Percentiles rank a stretch among this genome's conserved stretches.
Conservation (phyloP, 2,329 filamentous ascomycete species). For the Penicillium sp. region DNA sequence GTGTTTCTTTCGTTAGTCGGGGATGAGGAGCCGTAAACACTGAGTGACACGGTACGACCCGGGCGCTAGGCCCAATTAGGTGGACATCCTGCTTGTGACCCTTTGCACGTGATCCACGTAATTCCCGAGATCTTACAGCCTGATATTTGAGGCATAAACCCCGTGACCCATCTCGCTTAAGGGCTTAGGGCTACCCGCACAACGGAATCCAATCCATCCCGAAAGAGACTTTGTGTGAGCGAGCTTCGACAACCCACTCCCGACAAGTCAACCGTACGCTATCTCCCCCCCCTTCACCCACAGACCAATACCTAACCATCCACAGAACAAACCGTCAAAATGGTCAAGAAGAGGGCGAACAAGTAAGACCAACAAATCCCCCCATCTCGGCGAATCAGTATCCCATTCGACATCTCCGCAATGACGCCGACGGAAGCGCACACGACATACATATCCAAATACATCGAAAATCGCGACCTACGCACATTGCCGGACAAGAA, state of each 20-base stretch:
- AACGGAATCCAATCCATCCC: conserved; percentile 39
- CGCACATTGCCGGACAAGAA: conserved; percentile 23
- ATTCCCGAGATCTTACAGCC: background rate
- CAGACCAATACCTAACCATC: conserved; percentile 32
- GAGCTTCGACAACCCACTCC: conserved; percentile 42
- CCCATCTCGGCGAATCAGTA: conserved; percentile 23
- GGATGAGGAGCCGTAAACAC: conserved; percentile 23
- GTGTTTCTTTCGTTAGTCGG: conserved; percentile 18
- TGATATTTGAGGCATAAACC: conserved; percentile 10
- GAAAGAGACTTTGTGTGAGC: conserved; percentile 34
- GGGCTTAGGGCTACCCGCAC: conserved; percentile 42
- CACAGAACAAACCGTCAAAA: conserved; percentile 56
- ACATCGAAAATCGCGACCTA: conserved; percentile 9
- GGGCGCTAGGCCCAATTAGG: conserved; percentile 22
- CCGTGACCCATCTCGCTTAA: conserved; percentile 41
- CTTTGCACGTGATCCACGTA: conserved; percentile 13
- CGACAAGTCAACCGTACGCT: conserved; percentile 43
- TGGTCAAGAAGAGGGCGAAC: conserved; percentile 75
- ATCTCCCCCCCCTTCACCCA: conserved; percentile 24
- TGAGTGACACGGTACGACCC: conserved; percentile 19
- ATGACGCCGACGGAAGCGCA: conserved; percentile 23
- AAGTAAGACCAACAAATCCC: conserved; percentile 56
- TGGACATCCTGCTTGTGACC: conserved; percentile 9
- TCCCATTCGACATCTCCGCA: conserved; percentile 31
- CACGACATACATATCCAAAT: conserved; percentile 5